Evolutionary conservation across 805 yeast genomes (phyloP).

Genomic region (Monosporozyma aquatica): DNA sequence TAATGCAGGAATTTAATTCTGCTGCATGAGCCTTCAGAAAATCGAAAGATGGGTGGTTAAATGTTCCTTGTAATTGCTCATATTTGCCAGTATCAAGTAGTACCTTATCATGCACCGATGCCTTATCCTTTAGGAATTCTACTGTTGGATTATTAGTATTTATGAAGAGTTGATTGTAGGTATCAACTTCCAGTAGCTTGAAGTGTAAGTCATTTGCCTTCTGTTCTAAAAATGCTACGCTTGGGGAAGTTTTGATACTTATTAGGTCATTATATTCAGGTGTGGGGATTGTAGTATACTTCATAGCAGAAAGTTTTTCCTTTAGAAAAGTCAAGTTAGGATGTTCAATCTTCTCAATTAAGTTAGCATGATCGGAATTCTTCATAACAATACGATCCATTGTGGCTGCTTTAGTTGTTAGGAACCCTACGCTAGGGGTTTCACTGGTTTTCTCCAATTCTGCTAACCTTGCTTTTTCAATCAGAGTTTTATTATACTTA

Average conservation of each 20-base stretch:
- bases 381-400: constrained; percentile 21
- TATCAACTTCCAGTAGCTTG: neutral
- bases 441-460: constrained; percentile 9
- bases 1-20: neutral
- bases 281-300: neutral
- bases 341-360: constrained; percentile 6
- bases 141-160: neutral
- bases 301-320: neutral
- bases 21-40: neutral
- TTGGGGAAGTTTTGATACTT: neutral
- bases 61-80: neutral
- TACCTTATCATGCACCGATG: neutral
- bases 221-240: constrained; percentile 6
- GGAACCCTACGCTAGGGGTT: constrained; percentile 8
- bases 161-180: constrained; percentile 3
- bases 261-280: neutral
- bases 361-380: constrained; percentile 7
- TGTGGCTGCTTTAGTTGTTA: constrained; percentile 9
- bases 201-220: constrained; percentile 7
- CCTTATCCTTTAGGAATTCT: neutral
- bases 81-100: neutral
- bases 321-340: constrained; percentile 17
- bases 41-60: constrained; percentile 7
- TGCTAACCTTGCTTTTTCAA: constrained; percentile 8
- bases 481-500: neutral